A percentile compares a stretch with the other conserved stretches of the same genome.
Conservation (phyloP, 805 yeast genomes). For the Candida awuae region DNA sequence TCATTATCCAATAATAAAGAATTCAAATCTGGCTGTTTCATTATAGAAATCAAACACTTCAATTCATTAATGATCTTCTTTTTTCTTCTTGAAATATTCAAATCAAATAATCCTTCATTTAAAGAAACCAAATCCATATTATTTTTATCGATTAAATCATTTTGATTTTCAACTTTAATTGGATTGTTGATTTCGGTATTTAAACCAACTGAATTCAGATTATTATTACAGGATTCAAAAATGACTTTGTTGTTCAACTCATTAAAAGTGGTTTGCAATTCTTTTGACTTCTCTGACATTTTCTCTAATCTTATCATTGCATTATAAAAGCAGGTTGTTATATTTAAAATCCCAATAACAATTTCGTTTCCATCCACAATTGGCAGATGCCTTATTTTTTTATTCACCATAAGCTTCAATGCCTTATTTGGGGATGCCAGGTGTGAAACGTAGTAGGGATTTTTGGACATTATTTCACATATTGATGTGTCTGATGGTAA, state of each 20-base stretch:
- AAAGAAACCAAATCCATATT: slow-evolving; percentile 14
- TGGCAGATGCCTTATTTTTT: slow-evolving; percentile 37
- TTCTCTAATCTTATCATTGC: slow-evolving; percentile 37
- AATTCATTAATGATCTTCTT: slow-evolving; percentile 29
- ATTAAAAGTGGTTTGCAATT: slow-evolving; percentile 25
- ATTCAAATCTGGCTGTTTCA: slow-evolving; percentile 36
- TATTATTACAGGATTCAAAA: neutral
- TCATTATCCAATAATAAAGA: slow-evolving; percentile 23
- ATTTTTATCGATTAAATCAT: slow-evolving; percentile 7
- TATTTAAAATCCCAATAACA: slow-evolving; percentile 38
- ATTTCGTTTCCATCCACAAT: slow-evolving; percentile 28
- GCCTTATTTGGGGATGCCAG: slow-evolving; percentile 36
- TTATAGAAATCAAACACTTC: slow-evolving; percentile 29
- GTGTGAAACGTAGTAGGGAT: slow-evolving; percentile 30
- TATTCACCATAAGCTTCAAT: slow-evolving; percentile 34
- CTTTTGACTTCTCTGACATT: slow-evolving; percentile 32
- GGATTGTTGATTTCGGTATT: too few species aligned
- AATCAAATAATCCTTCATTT: slow-evolving; percentile 20
- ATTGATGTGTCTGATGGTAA: slow-evolving; percentile 23
- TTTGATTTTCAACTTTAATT: slow-evolving; percentile 1
- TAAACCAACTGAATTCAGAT: too few species aligned
- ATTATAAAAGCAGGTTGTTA: slow-evolving; percentile 40
- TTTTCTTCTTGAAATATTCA: slow-evolving; percentile 21
- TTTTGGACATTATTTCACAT: slow-evolving; percentile 32
- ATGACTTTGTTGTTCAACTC: slow-evolving; percentile 15